Evolutionary conservation across 2,329 filamentous ascomycete genomes (phyloP).

Genomic region (Fusarium sp.): DNA sequence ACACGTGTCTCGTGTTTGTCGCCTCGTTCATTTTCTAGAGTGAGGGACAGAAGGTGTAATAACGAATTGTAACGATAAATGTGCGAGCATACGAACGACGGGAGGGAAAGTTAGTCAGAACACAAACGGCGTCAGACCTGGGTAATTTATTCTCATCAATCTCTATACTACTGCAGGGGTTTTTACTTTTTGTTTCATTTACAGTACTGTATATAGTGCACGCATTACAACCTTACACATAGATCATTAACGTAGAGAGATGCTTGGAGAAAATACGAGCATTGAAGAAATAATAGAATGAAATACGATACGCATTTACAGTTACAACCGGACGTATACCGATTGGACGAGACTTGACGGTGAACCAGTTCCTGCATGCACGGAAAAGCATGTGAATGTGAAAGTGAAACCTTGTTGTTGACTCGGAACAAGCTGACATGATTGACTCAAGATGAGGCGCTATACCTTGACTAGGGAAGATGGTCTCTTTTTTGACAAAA

Average conservation of each 20-base stretch:
- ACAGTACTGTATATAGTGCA: slow-evolving; percentile 17
- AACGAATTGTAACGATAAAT: slow-evolving; percentile 44
- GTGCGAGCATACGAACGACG: slow-evolving; percentile 13
- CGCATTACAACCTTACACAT: slow-evolving; percentile 7
- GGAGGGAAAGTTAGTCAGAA: not conserved
- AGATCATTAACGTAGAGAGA: slow-evolving; percentile 9
- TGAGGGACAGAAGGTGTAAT: slow-evolving; percentile 5
- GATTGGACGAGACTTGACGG: not conserved
- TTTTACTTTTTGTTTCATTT: slow-evolving; percentile 1
- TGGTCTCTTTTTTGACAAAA: not conserved
- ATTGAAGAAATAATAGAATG: slow-evolving; percentile 26
- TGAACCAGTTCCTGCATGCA: not conserved
- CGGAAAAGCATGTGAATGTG: slow-evolving; percentile 10
- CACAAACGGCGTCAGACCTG: not conserved
- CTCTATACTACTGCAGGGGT: not conserved
- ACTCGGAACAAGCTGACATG: slow-evolving; percentile 7
- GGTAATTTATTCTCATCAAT: not conserved
- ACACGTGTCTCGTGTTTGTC: slow-evolving; percentile 62
- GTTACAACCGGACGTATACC: not conserved
- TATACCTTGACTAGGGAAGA: not conserved
- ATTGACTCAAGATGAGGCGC: slow-evolving; percentile 27
- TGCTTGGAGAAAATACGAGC: not conserved
- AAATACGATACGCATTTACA: not conserved
- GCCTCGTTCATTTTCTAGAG: slow-evolving; percentile 50
- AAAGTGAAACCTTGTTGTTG: slow-evolving; percentile 15